Conservation (phyloP, 192 early-diverging fungal species). For the Dissophora ornata region DNA sequence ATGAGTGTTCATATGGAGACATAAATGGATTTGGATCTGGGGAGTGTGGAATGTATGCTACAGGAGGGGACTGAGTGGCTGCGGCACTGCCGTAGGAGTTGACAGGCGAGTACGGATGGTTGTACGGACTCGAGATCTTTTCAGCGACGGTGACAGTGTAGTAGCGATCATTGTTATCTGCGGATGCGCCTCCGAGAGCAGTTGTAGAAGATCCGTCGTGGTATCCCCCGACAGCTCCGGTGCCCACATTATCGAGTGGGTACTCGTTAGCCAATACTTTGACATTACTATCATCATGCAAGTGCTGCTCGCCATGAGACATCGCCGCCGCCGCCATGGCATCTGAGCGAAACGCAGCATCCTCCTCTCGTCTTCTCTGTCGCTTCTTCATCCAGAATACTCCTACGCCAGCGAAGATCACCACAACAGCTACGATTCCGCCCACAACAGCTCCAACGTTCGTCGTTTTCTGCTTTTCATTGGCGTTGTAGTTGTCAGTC, state of each 20-base stretch:
- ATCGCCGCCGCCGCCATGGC: slow-evolving; percentile 23
- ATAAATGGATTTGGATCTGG: slow-evolving; percentile 27
- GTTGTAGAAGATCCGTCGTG: not conserved
- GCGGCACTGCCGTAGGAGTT: not conserved
- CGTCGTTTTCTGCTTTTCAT: not conserved
- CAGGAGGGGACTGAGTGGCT: slow-evolving; percentile 8
- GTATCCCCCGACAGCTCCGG: not conserved
- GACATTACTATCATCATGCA: slow-evolving; percentile 16
- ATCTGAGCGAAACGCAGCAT: not conserved
- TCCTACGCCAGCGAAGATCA: not conserved
- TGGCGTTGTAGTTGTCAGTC: slow-evolving; percentile 22
- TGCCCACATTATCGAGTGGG: slow-evolving; percentile 17
- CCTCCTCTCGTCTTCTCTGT: not conserved
- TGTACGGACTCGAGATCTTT: not conserved
- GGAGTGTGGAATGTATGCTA: not conserved
- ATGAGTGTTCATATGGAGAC: slow-evolving; percentile 28
- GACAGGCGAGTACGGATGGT: not conserved
- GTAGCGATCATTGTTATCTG: not conserved
- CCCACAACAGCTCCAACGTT: slow-evolving; percentile 16
- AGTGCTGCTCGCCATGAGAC: not conserved
- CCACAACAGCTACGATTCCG: slow-evolving; percentile 3
- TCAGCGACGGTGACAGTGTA: not conserved
- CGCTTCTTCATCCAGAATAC: slow-evolving; percentile 1
- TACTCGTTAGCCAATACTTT: slow-evolving; percentile 36
- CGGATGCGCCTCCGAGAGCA: not conserved